Percentiles rank a stretch among this genome's conserved stretches.
phyloP scores from a whole-genome alignment of 2,329 filamentous ascomycete genomes.

The Rhytidhysteron rufulum region DNA sequence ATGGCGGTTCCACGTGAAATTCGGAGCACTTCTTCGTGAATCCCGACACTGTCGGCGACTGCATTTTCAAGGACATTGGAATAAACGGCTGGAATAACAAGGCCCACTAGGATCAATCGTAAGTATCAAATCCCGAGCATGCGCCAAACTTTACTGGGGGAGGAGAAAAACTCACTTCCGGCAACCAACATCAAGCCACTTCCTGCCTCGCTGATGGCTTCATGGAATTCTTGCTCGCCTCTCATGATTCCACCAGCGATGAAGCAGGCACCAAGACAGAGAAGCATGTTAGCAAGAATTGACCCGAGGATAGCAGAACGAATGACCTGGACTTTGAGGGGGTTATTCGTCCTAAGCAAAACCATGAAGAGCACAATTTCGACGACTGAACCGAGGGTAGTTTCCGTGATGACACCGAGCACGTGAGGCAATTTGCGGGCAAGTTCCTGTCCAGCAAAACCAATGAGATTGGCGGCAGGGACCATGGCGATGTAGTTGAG shows the following conservation, averaged over 20 bases:
- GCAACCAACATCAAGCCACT: conserved; percentile 74
- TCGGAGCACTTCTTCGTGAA: conserved; percentile 50
- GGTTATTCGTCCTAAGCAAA: conserved; percentile 53
- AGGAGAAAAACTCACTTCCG: conserved; percentile 53
- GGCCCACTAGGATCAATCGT: conserved; percentile 37
- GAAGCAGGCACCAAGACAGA: conserved; percentile 79
- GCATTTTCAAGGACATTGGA: conserved; percentile 46
- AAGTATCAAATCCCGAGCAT: conserved; percentile 13
- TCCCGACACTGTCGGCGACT: conserved; percentile 57
- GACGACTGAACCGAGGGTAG: conserved; percentile 66
- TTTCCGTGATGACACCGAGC: conserved; percentile 58
- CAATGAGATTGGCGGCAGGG: conserved; percentile 70
- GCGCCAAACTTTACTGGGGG: conserved; percentile 24
- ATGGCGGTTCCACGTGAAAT: conserved; percentile 70
- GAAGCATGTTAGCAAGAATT: conserved; percentile 74
- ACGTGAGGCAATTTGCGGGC: conserved; percentile 74
- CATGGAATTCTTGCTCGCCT: conserved; percentile 67
- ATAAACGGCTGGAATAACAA: conserved; percentile 51
- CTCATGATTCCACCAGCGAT: conserved; percentile 68
- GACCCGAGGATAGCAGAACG: conserved; percentile 80
- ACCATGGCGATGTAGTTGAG: conserved; percentile 75
- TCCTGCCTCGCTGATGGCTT: conserved; percentile 74
- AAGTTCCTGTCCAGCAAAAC: conserved; percentile 69
- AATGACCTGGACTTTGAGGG: conserved; percentile 62
- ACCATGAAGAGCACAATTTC: conserved; percentile 83